A percentile compares a stretch with the other conserved stretches of the same genome.
phyloP scores from a whole-genome alignment of 306 rosid species.

The Quercus glauca region DNA sequence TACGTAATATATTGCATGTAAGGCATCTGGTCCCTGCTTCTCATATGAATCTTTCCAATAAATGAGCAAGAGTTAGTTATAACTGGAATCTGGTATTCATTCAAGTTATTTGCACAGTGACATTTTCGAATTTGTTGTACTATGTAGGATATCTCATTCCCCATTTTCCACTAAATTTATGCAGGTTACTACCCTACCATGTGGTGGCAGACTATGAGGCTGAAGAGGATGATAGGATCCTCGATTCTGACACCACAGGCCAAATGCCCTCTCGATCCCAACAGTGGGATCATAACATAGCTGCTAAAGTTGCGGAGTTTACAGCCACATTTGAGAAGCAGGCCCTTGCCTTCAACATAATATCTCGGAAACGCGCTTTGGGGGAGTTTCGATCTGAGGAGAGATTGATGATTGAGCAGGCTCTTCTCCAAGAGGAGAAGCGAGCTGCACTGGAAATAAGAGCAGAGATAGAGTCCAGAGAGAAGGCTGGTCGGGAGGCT shows the following conservation, averaged over 20 bases:
- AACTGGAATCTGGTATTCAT: not conserved
- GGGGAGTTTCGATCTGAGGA: conserved; percentile 98
- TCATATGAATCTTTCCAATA: not conserved
- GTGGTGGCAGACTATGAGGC: conserved; percentile 99
- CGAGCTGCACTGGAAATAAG: conserved; percentile 61
- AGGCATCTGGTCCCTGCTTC: not conserved
- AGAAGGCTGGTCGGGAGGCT: conserved; percentile 81
- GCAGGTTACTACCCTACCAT: conserved; percentile 89
- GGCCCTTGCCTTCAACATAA: conserved; percentile 88
- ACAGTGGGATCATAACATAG: conserved; percentile 95
- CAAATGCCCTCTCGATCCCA: conserved; percentile 90
- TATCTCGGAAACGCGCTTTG: conserved; percentile 64
- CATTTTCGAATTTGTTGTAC: not conserved
- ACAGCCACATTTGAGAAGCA: conserved; percentile 96
- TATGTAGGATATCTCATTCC: conserved; percentile 12
- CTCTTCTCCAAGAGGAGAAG: conserved; percentile 88
- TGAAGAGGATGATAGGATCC: conserved; percentile 96
- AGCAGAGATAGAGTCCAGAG: conserved; percentile 80
- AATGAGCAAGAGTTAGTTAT: not conserved
- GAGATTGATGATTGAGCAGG: conserved; percentile 94
- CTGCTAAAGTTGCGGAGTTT: conserved; percentile 88
- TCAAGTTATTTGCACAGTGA: not conserved
- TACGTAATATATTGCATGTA: too few relatives aligned
- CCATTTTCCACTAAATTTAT: conserved; percentile 1
- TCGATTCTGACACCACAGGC: conserved; percentile 92